These are phyloP conservation scores for Ceratobasidium sp. DNA, from an alignment of 1,284 basidiomycete genomes.

Conservation along the genomic window DNA sequence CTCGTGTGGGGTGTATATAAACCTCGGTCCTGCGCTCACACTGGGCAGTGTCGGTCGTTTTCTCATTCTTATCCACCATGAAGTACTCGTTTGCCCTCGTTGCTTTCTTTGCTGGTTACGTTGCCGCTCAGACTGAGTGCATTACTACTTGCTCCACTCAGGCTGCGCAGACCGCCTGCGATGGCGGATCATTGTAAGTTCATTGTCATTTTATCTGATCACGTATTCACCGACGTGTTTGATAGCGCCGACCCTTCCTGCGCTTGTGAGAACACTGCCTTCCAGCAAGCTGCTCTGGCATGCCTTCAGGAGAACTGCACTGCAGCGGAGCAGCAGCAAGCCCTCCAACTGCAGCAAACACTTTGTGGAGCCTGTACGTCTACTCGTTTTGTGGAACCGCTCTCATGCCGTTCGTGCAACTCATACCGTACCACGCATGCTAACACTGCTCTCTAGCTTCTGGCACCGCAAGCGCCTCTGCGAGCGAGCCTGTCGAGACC, in stretches of 20 bases:
- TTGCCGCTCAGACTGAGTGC: conserved; percentile 19
- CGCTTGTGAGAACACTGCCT: conserved; percentile 3
- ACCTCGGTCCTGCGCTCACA: not conserved
- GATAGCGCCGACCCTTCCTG: not conserved
- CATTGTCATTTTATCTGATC: not conserved
- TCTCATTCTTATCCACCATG: conserved; percentile 9
- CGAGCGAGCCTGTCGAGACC: not conserved
- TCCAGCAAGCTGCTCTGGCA: not conserved
- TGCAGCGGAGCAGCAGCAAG: not conserved
- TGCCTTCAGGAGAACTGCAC: conserved; percentile 2
- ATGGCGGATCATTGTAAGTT: conserved; percentile 14
- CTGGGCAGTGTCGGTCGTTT: not conserved
- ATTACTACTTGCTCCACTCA: conserved; percentile 9
- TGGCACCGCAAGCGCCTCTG: not conserved
- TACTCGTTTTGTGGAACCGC: conserved; percentile 12
- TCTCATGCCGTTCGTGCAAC: conserved; percentile 12
- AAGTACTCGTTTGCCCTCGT: conserved; percentile 16
- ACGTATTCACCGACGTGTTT: not conserved
- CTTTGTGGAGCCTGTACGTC: conserved; percentile 10
- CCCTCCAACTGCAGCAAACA: not conserved
- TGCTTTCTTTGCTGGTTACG: conserved; percentile 13
- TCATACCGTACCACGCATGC: not conserved
- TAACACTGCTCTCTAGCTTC: not conserved
- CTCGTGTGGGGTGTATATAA: not conserved
- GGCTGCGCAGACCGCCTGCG: conserved; percentile 6